phyloP scores from a whole-genome alignment of 805 yeast species.

The Pichia ethanolica region DNA sequence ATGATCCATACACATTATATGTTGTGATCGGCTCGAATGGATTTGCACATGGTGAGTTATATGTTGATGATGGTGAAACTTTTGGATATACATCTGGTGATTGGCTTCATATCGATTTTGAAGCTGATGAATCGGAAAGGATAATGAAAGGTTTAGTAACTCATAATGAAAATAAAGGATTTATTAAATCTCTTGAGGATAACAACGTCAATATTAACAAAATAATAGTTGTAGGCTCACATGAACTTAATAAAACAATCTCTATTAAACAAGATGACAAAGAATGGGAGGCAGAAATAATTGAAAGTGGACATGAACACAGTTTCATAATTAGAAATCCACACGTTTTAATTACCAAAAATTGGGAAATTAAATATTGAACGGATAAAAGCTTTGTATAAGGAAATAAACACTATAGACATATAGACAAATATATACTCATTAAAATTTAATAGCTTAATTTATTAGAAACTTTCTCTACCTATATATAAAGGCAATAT shows the following conservation, averaged over 20 bases:
- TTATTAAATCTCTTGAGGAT: slow-evolving; percentile 21
- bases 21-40: slow-evolving; percentile 47
- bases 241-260: neutral
- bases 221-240: slow-evolving; percentile 41
- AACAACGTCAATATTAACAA: slow-evolving; percentile 42
- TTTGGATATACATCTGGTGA: slow-evolving; percentile 49
- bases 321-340: slow-evolving; percentile 42
- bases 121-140: slow-evolving; percentile 28
- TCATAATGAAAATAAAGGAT: slow-evolving; percentile 16
- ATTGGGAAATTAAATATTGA: slow-evolving; percentile 34
- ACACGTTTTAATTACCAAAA: slow-evolving; percentile 33
- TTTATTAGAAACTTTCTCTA: too few relatives aligned
- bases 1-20: slow-evolving; percentile 75
- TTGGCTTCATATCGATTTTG: slow-evolving; percentile 37
- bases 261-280: slow-evolving; percentile 30
- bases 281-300: slow-evolving; percentile 30
- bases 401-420: too few relatives aligned
- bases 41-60: slow-evolving; percentile 43
- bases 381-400: neutral
- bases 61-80: slow-evolving; percentile 81
- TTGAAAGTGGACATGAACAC: slow-evolving; percentile 9
- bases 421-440: too few relatives aligned
- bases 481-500: too few relatives aligned
- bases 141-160: slow-evolving; percentile 23
- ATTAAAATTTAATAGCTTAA: too few relatives aligned